A percentile compares a stretch with the other conserved stretches of the same genome.
Conservation (phyloP, 2,329 filamentous ascomycete genomes). For the Pseudovirgaria hyperparasitica region DNA sequence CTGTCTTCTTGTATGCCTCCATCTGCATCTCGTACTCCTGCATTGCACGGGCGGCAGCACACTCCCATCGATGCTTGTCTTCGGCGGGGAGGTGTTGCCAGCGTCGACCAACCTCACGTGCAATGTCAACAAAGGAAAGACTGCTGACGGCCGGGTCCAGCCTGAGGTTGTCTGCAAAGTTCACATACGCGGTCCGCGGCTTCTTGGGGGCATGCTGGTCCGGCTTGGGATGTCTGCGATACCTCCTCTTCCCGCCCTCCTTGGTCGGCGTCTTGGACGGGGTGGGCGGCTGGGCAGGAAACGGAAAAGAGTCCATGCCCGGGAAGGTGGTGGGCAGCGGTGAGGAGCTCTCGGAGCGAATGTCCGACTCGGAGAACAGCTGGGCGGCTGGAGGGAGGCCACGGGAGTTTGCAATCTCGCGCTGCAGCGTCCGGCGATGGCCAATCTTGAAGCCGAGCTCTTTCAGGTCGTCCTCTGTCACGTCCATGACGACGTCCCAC, state of each 20-base stretch:
- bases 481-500: slow-evolving; percentile 27
- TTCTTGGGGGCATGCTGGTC: slow-evolving; percentile 26
- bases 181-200: slow-evolving; percentile 29
- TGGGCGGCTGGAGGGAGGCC: slow-evolving; percentile 16
- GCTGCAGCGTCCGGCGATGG: slow-evolving; percentile 24
- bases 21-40: slow-evolving; percentile 25
- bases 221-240: slow-evolving; percentile 23
- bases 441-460: slow-evolving; percentile 26
- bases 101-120: slow-evolving; percentile 22
- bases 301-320: too few species aligned
- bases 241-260: slow-evolving; percentile 21
- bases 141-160: slow-evolving; percentile 20
- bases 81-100: slow-evolving; percentile 24
- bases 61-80: slow-evolving; percentile 25
- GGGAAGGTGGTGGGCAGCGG: too few species aligned
- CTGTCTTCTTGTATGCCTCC: slow-evolving; percentile 27
- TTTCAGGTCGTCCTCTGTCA: slow-evolving; percentile 26
- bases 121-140: slow-evolving; percentile 26
- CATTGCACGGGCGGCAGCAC: slow-evolving; percentile 23
- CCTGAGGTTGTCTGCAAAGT: slow-evolving; percentile 27
- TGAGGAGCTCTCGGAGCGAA: slow-evolving; percentile 9
- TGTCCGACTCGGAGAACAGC: slow-evolving; percentile 12
- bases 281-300: slow-evolving; percentile 16
- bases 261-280: slow-evolving; percentile 11
- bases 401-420: slow-evolving; percentile 25